These are phyloP conservation scores for Thymus mandschuricus DNA, from an alignment of 257 asterid genomes.

Conservation along the genomic window DNA sequence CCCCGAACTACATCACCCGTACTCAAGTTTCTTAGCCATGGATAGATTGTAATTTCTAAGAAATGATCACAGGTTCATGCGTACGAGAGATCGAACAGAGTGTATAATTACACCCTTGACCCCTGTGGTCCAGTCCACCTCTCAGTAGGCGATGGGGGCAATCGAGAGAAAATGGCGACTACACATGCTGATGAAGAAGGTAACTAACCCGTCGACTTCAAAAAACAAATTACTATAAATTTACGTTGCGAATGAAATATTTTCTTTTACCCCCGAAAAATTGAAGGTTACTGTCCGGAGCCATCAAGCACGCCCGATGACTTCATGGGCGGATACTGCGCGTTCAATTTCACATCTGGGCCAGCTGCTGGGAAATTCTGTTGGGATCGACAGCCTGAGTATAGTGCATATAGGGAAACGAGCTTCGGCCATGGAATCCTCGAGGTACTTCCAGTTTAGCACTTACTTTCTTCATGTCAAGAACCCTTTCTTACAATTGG, in stretches of 20 bases:
- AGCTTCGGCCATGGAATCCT: slow-evolving; percentile 96
- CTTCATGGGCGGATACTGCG: slow-evolving; percentile 90
- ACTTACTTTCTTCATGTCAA: neutral
- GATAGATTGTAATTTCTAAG: neutral
- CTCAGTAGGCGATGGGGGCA: slow-evolving; percentile 94
- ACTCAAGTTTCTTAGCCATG: neutral
- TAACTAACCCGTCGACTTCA: slow-evolving; percentile 11
- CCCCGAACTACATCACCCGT: neutral
- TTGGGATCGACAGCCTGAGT: slow-evolving; percentile 92
- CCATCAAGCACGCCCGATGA: slow-evolving; percentile 72
- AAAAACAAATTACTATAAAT: too few relatives aligned
- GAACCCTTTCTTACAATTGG: neutral
- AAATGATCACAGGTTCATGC: slow-evolving; percentile 80
- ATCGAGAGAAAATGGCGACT: slow-evolving; percentile 85
- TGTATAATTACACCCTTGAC: slow-evolving; percentile 79
- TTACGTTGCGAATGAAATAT: too few relatives aligned
- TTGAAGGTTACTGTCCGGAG: slow-evolving; percentile 53
- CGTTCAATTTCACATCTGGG: slow-evolving; percentile 77
- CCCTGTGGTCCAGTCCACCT: slow-evolving; percentile 86
- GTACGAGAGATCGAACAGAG: slow-evolving; percentile 93
- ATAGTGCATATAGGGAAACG: slow-evolving; percentile 84
- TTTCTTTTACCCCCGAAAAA: too few relatives aligned
- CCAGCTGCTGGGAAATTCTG: slow-evolving; percentile 91
- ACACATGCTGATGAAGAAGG: slow-evolving; percentile 74
- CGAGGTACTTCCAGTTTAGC: slow-evolving; percentile 50